Evolutionary conservation across 2,329 filamentous ascomycete species (phyloP), one percentile per base, ranked within the genome.

Genomic region (Proliferodiscus dingleyae): DNA sequence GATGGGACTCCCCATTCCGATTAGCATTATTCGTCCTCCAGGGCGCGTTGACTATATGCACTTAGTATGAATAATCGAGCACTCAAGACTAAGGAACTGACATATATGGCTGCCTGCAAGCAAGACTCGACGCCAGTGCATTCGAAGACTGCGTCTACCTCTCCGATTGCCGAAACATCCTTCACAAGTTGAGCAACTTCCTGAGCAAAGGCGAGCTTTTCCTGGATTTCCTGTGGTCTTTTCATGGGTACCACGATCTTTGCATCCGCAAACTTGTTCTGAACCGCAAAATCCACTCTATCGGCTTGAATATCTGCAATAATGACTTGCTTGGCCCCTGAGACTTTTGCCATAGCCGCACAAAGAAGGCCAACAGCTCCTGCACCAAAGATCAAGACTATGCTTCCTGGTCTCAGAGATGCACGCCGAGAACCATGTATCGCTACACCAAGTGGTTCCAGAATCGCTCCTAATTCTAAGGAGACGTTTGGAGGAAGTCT

Each of bases 241-340:
- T 59, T 60, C 60, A 63, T 63, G 4, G 61, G 61, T 15, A 63
- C 60, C 1, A 63, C 46, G 21, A 64, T 51, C 19, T 54, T 56
- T 1, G 37, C 49, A 45, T 63, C 59, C 3, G 62, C 61, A 42
- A 64, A 64, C 11, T 54, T 51, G 40, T 64, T 59, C 23, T 48
- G 19, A 4, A 62, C 47, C 33, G 93, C 91, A 63, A 96, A 96
- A 41, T 78, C 75, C 49, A 97, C 74, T n/a, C 91, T 78, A 42
- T 86, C 85, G 60, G 87, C 83, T 62, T 95, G 89, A 60, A 97
- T 94, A 65, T 97, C 93, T 7, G 91, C 96, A 62, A 97, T 89
- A 54, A 95, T 85, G 47, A 97, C 79, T 10, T 89, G 89, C 52
- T 86, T 87, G 2, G 90, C 90, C 28, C 91, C 91, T 1, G 88